Percentiles rank a stretch among this genome's conserved stretches.
These are phyloP conservation scores for Cucurbita pepo DNA, from an alignment of 306 rosid genomes.

Conservation along the genomic window DNA sequence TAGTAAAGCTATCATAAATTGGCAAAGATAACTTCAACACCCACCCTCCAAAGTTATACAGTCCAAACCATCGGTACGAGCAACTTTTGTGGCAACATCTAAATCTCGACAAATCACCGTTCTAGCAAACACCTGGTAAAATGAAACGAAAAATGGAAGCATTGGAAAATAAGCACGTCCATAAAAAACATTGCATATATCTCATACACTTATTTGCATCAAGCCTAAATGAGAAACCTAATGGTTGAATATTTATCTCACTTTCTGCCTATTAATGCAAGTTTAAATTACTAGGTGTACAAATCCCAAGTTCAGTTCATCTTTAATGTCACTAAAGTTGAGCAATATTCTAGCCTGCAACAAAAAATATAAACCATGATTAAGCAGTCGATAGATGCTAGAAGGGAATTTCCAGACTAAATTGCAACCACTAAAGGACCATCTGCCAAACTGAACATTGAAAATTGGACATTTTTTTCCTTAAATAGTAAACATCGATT, in stretches of 20 bases:
- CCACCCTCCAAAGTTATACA: slow-evolving; percentile 94
- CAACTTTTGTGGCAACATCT: slow-evolving; percentile 90
- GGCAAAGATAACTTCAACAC: slow-evolving; percentile 6
- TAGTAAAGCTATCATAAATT: background rate
- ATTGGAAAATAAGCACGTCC: slow-evolving; percentile 6
- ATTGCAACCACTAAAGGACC: background rate
- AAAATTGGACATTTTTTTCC: background rate
- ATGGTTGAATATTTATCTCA: background rate
- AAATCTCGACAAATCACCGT: slow-evolving; percentile 85
- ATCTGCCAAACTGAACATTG: background rate
- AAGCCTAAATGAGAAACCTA: background rate
- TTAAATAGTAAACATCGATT: background rate
- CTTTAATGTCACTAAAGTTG: background rate
- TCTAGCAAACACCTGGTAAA: slow-evolving; percentile 77
- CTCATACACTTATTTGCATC: background rate
- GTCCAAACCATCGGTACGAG: slow-evolving; percentile 75
- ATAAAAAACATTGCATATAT: background rate
- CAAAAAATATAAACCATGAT: background rate
- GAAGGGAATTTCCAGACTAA: background rate
- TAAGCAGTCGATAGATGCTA: background rate
- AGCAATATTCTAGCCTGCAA: background rate
- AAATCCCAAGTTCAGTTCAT: background rate
- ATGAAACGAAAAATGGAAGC: background rate
- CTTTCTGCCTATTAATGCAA: background rate
- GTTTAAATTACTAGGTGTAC: background rate